These are phyloP conservation scores for Panicum hallii DNA, from an alignment of 202 grass and related monocot genomes.

Conservation along the genomic window DNA sequence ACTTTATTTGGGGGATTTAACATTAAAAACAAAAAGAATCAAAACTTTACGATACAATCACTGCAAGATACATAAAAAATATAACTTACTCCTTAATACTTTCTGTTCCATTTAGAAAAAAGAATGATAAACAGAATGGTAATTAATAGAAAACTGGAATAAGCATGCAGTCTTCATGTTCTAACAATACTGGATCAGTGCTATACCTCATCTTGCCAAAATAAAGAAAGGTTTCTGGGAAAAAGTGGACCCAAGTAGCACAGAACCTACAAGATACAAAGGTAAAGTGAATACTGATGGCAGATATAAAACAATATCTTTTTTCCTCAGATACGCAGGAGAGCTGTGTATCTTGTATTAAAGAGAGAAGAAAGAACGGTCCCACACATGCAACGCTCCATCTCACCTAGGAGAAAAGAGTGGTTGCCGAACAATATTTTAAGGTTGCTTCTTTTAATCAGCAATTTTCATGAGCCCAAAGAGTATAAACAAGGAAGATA, in stretches of 20 bases:
- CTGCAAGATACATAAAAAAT: slow-evolving; percentile 11
- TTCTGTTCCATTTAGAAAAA: slow-evolving; percentile 2
- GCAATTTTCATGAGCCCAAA: background rate
- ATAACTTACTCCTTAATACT: slow-evolving; percentile 27
- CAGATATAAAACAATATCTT: slow-evolving; percentile 7
- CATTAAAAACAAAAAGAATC: slow-evolving; percentile 19
- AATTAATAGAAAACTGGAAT: slow-evolving; percentile 24
- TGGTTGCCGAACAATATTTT: background rate
- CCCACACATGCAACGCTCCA: no score
- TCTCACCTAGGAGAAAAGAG: no score
- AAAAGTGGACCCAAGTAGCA: slow-evolving; percentile 93
- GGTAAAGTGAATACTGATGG: slow-evolving; percentile 1
- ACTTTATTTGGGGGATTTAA: slow-evolving; percentile 1
- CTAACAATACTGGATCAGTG: slow-evolving; percentile 33
- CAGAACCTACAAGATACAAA: slow-evolving; percentile 66
- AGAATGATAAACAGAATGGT: slow-evolving; percentile 12
- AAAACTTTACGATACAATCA: slow-evolving; percentile 13
- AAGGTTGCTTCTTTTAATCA: slow-evolving; percentile 1
- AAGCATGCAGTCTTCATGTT: slow-evolving; percentile 33
- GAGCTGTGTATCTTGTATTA: no score
- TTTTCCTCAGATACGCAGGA: no score
- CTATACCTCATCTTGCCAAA: slow-evolving; percentile 99
- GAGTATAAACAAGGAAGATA: slow-evolving; percentile 20
- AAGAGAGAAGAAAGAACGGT: no score
- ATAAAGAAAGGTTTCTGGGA: slow-evolving; percentile 84